These are phyloP conservation scores for Ophiostoma populinum DNA, from an alignment of 2,329 filamentous ascomycete species.

Conservation along the genomic window DNA sequence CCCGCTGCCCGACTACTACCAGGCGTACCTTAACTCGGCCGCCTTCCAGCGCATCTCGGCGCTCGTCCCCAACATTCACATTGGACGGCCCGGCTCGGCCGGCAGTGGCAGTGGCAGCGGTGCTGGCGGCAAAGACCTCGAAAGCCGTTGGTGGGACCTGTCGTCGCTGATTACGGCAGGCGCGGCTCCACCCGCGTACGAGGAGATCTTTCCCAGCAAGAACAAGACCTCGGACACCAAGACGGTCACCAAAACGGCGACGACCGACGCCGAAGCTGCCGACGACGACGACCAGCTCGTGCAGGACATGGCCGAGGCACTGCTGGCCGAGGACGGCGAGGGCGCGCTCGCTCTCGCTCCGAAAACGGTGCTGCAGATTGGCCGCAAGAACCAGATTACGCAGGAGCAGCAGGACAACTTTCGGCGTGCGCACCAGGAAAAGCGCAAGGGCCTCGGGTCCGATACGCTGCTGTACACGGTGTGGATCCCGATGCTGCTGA, in stretches of 20 bases:
- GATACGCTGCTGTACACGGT: conserved; percentile 52
- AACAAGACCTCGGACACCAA: conserved; percentile 27
- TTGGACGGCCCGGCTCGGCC: conserved; percentile 23
- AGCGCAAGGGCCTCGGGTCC: conserved; percentile 43
- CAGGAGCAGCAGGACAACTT: conserved; percentile 48
- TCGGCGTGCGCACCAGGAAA: conserved; percentile 40
- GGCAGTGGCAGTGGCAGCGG: neutral
- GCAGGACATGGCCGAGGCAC: neutral
- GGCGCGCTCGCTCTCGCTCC: conserved; percentile 15
- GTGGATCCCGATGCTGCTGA: conserved; percentile 21
- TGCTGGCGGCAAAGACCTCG: conserved; percentile 23
- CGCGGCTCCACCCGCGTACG: conserved; percentile 49
- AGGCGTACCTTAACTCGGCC: conserved; percentile 40
- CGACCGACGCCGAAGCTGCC: conserved; percentile 38
- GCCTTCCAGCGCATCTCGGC: conserved; percentile 58
- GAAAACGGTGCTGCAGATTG: conserved; percentile 36
- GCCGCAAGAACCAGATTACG: conserved; percentile 45
- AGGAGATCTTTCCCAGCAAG: conserved; percentile 46
- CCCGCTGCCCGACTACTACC: conserved; percentile 43
- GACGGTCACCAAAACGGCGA: conserved; percentile 39
- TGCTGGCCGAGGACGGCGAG: conserved; percentile 18
- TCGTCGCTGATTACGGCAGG: conserved; percentile 30
- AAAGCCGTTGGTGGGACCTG: conserved; percentile 49
- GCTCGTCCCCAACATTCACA: conserved; percentile 51
- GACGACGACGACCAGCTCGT: conserved; percentile 25